Conservation (phyloP, 2,329 filamentous ascomycete species). For the Fusarium pseudoanthophilum region DNA sequence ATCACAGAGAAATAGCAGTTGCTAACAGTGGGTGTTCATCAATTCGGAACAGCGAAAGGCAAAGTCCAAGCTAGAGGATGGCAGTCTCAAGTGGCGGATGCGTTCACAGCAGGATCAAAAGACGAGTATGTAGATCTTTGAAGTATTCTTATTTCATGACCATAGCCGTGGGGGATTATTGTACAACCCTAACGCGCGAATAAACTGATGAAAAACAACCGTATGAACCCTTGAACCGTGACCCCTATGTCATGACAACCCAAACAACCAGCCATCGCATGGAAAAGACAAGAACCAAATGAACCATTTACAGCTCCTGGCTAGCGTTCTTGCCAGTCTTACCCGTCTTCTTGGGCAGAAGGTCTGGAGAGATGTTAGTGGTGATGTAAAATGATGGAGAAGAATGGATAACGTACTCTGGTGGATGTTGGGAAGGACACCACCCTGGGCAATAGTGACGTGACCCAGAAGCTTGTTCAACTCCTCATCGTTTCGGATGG, state of each 20-base stretch:
- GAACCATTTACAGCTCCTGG: conserved; percentile 85
- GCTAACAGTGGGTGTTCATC: background rate
- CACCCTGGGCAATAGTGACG: conserved; percentile 96
- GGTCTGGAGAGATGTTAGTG: conserved; percentile 72
- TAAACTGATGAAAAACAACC: conserved; percentile 62
- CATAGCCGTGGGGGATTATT: conserved; percentile 76
- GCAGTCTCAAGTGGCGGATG: no score
- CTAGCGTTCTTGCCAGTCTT: conserved; percentile 93
- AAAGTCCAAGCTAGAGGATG: no score
- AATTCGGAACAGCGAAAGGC: no score
- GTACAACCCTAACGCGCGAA: conserved; percentile 72
- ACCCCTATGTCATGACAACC: conserved; percentile 86
- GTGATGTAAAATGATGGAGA: background rate
- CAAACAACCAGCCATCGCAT: conserved; percentile 70
- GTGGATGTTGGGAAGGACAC: conserved; percentile 97
- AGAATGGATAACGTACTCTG: conserved; percentile 75
- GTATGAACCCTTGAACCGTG: conserved; percentile 79
- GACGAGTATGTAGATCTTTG: conserved; percentile 50
- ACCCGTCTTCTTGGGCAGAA: conserved; percentile 98
- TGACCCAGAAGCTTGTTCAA: conserved; percentile 98
- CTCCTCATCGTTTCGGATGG: conserved; percentile 99
- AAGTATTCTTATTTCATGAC: conserved; percentile 71
- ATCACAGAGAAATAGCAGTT: background rate
- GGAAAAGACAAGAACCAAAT: conserved; percentile 62
- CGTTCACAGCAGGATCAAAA: background rate